These are phyloP conservation scores for Pythium dissimile DNA, from an alignment of 352 stramenopile genomes.

Conservation along the genomic window DNA sequence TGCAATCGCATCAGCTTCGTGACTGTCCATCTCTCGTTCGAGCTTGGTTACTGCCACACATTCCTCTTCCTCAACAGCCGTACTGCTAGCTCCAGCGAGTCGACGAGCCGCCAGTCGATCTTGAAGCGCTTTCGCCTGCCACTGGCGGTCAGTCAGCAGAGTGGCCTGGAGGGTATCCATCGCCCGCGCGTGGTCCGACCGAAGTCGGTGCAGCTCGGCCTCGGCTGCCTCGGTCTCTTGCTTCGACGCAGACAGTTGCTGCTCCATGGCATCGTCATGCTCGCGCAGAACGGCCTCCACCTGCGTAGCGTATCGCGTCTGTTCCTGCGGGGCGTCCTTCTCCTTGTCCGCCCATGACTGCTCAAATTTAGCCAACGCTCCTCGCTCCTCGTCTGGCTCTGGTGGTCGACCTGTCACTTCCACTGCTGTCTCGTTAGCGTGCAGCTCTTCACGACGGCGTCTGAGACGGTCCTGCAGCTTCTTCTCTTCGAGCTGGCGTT, in stretches of 20 bases:
- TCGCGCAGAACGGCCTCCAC: neutral
- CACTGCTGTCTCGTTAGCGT: neutral
- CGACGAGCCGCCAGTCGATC: constrained; percentile 22
- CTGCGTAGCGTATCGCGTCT: too few species aligned
- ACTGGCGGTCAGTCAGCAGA: constrained; percentile 1
- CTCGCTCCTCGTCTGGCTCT: too few species aligned
- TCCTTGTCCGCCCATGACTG: too few species aligned
- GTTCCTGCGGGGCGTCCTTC: too few species aligned
- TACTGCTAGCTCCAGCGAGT: too few species aligned
- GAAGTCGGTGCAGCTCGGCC: constrained; percentile 6
- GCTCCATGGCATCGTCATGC: neutral
- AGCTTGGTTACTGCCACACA: too few species aligned
- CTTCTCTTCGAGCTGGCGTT: constrained; percentile 17
- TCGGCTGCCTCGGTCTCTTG: neutral
- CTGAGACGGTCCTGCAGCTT: constrained; percentile 15
- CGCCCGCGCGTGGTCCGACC: constrained; percentile 2
- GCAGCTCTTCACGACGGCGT: constrained; percentile 9
- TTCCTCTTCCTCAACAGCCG: too few species aligned
- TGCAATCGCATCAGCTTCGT: too few species aligned
- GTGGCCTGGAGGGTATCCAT: neutral
- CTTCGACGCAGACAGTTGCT: constrained; percentile 6
- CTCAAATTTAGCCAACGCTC: too few species aligned
- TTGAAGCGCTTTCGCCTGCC: constrained; percentile 16
- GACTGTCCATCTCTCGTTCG: too few species aligned
- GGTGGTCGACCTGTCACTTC: too few species aligned